These are phyloP conservation scores for Penicillium diatomitis DNA, from an alignment of 495 filamentous ascomycete genomes.

Conservation along the genomic window DNA sequence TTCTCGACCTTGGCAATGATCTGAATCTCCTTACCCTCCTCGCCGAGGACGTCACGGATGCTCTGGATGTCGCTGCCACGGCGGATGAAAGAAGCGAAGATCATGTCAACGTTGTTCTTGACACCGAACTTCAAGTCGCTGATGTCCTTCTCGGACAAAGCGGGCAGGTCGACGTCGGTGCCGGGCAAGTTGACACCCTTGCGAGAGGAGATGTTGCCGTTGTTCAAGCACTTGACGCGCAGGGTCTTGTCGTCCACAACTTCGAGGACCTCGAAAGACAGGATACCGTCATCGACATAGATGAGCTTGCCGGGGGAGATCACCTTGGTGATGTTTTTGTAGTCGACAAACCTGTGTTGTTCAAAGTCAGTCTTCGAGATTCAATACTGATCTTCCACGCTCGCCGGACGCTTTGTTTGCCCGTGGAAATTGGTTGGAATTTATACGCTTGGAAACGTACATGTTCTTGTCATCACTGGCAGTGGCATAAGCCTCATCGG, in stretches of 20 bases:
- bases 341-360: conserved; percentile 79
- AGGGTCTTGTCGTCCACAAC: conserved; percentile 84
- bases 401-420: neutral
- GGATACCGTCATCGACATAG: conserved; percentile 96
- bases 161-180: conserved; percentile 95
- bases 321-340: conserved; percentile 99
- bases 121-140: conserved; percentile 88
- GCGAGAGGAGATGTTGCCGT: conserved; percentile 93
- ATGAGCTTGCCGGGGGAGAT: conserved; percentile 88
- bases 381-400: neutral
- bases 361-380: conserved; percentile 6
- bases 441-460: conserved; percentile 36
- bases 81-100: conserved; percentile 98
- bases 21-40: conserved; percentile 93
- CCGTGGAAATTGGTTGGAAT: no score
- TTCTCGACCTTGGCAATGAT: conserved; percentile 99
- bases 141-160: conserved; percentile 98
- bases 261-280: conserved; percentile 87
- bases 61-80: conserved; percentile 80
- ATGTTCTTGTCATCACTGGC: conserved; percentile 82
- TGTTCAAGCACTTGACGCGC: conserved; percentile 78
- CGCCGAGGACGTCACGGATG: conserved; percentile 84
- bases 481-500: conserved; percentile 88
- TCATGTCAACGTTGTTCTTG: conserved; percentile 96
- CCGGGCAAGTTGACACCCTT: conserved; percentile 99